Evolutionary conservation across 257 asterid species (phyloP).

Genomic region (Scutellaria baicalensis): DNA sequence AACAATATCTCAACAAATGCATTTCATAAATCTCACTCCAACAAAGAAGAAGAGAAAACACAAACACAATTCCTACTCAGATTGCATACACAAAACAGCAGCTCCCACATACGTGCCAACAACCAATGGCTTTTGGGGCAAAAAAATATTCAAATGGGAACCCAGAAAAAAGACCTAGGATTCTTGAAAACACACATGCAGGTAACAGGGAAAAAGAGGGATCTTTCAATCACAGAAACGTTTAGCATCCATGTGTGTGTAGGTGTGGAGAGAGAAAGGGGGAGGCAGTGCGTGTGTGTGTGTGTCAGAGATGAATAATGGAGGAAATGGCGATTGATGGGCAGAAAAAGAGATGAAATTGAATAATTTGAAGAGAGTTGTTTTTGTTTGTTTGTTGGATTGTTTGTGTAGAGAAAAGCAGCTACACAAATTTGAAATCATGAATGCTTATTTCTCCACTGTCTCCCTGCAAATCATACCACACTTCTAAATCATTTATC

Average conservation of each 20-base stretch:
- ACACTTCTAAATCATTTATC: no score
- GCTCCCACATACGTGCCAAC: not conserved
- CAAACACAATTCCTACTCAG: not conserved
- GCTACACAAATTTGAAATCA: conserved; percentile 9
- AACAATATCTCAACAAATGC: not conserved
- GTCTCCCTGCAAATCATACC: conserved; percentile 10
- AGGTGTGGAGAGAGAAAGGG: conserved; percentile 15
- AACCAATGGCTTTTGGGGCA: conserved; percentile 4
- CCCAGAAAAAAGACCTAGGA: conserved; percentile 18
- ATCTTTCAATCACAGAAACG: conserved; percentile 14
- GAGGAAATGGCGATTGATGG: conserved; percentile 21
- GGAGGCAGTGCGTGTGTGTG: conserved; percentile 10
- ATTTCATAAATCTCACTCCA: not conserved
- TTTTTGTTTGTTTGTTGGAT: conserved; percentile 7
- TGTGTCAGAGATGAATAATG: conserved; percentile 29
- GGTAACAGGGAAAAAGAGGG: conserved; percentile 20
- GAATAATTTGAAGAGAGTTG: conserved; percentile 11
- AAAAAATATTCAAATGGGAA: not conserved
- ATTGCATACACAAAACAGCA: not conserved
- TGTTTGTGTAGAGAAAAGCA: conserved; percentile 21
- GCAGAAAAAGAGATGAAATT: not conserved
- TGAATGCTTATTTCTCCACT: conserved; percentile 15
- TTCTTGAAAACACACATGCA: conserved; percentile 15
- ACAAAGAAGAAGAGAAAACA: conserved; percentile 2
- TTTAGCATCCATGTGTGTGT: conserved; percentile 16